Percentiles rank a stretch among this genome's conserved stretches.
phyloP scores from a whole-genome alignment of 306 rosid species.

The Sicyos edulis region DNA sequence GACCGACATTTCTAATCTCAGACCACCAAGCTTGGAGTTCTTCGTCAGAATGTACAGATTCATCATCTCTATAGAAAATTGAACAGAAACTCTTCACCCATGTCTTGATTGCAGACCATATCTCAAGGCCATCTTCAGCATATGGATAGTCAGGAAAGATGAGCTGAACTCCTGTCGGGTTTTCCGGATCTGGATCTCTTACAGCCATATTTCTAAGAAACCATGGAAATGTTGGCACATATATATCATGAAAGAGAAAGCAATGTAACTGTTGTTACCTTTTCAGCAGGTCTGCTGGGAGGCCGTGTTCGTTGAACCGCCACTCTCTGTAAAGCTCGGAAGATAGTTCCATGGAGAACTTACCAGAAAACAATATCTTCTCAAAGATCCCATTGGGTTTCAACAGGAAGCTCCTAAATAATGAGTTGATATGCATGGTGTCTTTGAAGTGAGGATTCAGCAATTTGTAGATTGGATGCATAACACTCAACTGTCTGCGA shows the following conservation, averaged over 20 bases:
- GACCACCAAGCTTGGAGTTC: constrained; percentile 75
- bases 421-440: constrained; percentile 60
- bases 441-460: constrained; percentile 69
- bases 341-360: constrained; percentile 55
- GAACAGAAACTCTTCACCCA: constrained; percentile 60
- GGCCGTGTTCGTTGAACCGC: constrained; percentile 63
- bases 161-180: constrained; percentile 51
- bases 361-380: constrained; percentile 47
- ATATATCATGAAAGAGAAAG: not conserved
- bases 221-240: not conserved
- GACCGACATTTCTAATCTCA: constrained; percentile 54
- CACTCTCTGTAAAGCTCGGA: constrained; percentile 61
- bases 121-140: constrained; percentile 67
- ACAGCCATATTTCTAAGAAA: constrained; percentile 55
- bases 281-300: constrained; percentile 64
- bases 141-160: constrained; percentile 63
- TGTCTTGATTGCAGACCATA: constrained; percentile 61
- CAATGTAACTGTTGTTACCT: constrained; percentile 35
- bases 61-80: constrained; percentile 48
- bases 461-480: constrained; percentile 63
- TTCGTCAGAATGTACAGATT: constrained; percentile 36
- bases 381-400: constrained; percentile 60
- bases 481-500: constrained; percentile 59
- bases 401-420: constrained; percentile 42
- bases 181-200: constrained; percentile 35